A percentile compares a stretch with the other conserved stretches of the same genome.
Evolutionary conservation across 2,329 filamentous ascomycete genomes (phyloP).

Genomic region (Phaeoacremonium minimum): DNA sequence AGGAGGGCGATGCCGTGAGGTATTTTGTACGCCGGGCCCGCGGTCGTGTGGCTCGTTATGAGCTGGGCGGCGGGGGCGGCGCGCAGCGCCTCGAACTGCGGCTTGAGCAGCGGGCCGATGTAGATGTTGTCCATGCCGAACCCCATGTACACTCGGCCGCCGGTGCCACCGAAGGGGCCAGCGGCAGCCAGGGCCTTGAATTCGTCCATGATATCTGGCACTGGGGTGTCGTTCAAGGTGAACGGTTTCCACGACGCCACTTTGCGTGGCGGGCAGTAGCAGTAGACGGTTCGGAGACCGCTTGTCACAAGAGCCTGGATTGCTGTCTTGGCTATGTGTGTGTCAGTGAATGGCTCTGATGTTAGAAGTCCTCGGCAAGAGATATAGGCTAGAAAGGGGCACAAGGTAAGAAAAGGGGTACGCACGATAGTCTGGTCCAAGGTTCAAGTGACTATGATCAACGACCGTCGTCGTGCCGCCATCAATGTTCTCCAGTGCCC

Average conservation of each 20-base stretch:
- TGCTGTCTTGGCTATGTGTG: conserved; percentile 20
- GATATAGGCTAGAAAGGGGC: conserved; percentile 3
- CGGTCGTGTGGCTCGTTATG: conserved; percentile 33
- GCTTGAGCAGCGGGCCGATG: conserved; percentile 26
- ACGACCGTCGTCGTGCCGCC: conserved; percentile 36
- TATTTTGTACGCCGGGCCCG: conserved; percentile 9
- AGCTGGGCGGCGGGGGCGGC: conserved; percentile 27
- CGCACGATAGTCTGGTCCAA: conserved; percentile 22
- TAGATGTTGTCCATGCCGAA: conserved; percentile 38
- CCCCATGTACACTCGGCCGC: conserved; percentile 31
- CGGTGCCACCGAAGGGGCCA: conserved; percentile 20
- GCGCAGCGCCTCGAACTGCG: conserved; percentile 28
- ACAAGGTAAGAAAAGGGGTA: conserved; percentile 11
- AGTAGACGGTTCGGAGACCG: conserved; percentile 40
- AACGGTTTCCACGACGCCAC: conserved; percentile 23
- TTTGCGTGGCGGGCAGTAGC: conserved; percentile 28
- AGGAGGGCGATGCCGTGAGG: conserved; percentile 15
- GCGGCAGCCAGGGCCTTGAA: conserved; percentile 26
- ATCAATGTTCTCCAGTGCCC: conserved; percentile 32
- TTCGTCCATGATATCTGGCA: conserved; percentile 29
- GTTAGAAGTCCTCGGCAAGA: too few relatives aligned
- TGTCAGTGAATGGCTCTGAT: too few relatives aligned
- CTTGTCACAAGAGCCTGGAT: conserved; percentile 34
- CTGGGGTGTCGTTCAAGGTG: conserved; percentile 11
- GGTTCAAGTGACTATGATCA: conserved; percentile 29